A percentile compares a stretch with the other conserved stretches of the same genome.
These are phyloP conservation scores for Eimeria acervulina DNA, from an alignment of 169 alveolate species.

Conservation along the genomic window DNA sequence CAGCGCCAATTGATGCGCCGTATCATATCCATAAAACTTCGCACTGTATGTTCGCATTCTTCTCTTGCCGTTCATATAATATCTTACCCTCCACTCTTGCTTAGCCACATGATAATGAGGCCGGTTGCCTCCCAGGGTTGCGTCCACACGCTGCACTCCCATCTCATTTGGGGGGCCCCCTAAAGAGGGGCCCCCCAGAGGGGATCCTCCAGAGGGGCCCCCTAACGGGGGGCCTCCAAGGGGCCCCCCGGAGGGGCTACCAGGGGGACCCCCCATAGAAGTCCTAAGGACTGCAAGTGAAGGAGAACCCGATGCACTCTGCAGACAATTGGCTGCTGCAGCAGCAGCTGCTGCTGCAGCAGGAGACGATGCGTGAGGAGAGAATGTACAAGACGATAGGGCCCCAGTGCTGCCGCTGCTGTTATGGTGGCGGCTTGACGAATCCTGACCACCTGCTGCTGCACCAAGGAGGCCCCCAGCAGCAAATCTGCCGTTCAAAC, in stretches of 20 bases:
- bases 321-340: too few species aligned
- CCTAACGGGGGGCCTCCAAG: background rate
- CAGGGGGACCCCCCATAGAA: too few species aligned
- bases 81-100: conserved; percentile 78
- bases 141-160: conserved; percentile 2
- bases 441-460: background rate
- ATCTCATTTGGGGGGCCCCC: conserved; percentile 2
- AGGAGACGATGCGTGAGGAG: background rate
- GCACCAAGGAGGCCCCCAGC: background rate
- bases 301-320: background rate
- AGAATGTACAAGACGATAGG: background rate
- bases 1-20: conserved; percentile 58
- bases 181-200: background rate
- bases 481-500: background rate
- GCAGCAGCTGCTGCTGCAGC: background rate
- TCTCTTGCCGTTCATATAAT: conserved; percentile 63
- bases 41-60: conserved; percentile 75
- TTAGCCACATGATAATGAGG: conserved; percentile 76
- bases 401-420: background rate
- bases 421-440: background rate
- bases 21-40: conserved; percentile 49
- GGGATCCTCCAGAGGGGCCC: background rate
- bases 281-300: background rate
- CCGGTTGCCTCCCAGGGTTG: conserved; percentile 52
- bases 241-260: too few species aligned